Conservation (phyloP, 192 early-diverging fungal genomes). For the Borealophlyctis nickersoniae region DNA sequence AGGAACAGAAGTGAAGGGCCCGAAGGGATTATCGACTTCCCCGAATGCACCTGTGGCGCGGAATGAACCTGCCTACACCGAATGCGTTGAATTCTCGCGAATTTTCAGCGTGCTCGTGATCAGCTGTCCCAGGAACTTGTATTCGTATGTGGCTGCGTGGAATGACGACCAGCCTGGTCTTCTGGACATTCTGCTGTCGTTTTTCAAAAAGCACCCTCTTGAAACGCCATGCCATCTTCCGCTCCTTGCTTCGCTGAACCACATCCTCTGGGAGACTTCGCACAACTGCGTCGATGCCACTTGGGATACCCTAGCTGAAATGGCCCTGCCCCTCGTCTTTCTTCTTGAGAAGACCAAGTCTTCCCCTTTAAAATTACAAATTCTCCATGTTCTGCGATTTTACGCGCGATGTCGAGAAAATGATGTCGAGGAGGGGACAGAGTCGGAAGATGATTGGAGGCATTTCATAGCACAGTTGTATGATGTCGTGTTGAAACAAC, state of each 20-base stretch:
- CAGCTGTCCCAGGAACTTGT: constrained; percentile 4
- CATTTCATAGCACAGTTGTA: constrained; percentile 4
- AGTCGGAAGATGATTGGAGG: not conserved
- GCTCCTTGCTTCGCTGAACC: constrained; percentile 15
- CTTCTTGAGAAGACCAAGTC: constrained; percentile 17
- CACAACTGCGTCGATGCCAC: not conserved
- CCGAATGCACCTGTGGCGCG: not conserved
- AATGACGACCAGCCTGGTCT: not conserved
- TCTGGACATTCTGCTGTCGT: constrained; percentile 14
- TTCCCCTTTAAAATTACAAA: not conserved
- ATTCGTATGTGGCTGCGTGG: not conserved
- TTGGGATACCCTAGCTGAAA: not conserved
- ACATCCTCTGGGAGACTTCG: constrained; percentile 18
- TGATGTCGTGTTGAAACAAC: constrained; percentile 7
- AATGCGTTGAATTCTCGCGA: constrained; percentile 13
- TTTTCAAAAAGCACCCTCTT: not conserved
- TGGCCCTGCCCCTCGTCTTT: constrained; percentile 9
- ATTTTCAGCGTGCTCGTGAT: constrained; percentile 13
- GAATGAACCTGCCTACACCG: not conserved
- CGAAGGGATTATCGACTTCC: not conserved
- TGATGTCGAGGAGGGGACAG: not conserved
- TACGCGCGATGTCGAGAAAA: constrained; percentile 2
- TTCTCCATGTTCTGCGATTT: constrained; percentile 17
- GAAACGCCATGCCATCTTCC: constrained; percentile 21
- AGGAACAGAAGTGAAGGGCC: not conserved